Conservation (phyloP, 1,139 yeast genomes). For the Candida smagusa region DNA sequence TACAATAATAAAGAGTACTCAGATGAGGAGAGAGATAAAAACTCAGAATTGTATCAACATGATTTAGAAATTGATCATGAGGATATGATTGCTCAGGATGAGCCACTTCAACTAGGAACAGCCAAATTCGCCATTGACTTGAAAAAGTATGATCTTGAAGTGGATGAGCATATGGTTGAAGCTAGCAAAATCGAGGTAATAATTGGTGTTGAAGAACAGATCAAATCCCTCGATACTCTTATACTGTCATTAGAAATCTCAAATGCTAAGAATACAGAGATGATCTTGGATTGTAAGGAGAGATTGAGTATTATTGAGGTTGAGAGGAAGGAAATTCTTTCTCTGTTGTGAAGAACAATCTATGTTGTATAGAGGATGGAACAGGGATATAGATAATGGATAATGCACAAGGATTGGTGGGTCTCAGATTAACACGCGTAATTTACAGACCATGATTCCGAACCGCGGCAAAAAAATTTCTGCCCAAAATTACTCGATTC, state of each 20-base stretch:
- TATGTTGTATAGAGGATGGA: no score
- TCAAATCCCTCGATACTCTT: constrained; percentile 1
- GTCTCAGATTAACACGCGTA: neutral
- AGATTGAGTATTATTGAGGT: constrained; percentile 7
- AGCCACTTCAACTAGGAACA: constrained; percentile 6
- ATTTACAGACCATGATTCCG: constrained; percentile 13
- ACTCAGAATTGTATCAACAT: constrained; percentile 1
- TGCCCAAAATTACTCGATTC: constrained; percentile 13
- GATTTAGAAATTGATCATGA: constrained; percentile 9
- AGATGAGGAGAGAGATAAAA: constrained; percentile 5
- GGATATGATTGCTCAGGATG: constrained; percentile 9
- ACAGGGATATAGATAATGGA: no score
- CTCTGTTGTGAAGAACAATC: constrained; percentile 1
- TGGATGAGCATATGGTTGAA: constrained; percentile 4
- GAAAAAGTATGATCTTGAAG: constrained; percentile 13
- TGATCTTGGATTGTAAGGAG: neutral
- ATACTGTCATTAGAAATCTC: constrained; percentile 3
- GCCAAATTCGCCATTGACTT: constrained; percentile 5
- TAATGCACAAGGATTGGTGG: no score
- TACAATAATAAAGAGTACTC: constrained; percentile 15
- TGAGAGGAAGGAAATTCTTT: constrained; percentile 1
- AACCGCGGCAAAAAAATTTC: constrained; percentile 17
- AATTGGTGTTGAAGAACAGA: constrained; percentile 8
- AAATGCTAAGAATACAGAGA: constrained; percentile 3
- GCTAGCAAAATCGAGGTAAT: neutral